These are phyloP conservation scores for Goffeauzyma gilvescens DNA, from an alignment of 768 basidiomycete species.

Conservation along the genomic window DNA sequence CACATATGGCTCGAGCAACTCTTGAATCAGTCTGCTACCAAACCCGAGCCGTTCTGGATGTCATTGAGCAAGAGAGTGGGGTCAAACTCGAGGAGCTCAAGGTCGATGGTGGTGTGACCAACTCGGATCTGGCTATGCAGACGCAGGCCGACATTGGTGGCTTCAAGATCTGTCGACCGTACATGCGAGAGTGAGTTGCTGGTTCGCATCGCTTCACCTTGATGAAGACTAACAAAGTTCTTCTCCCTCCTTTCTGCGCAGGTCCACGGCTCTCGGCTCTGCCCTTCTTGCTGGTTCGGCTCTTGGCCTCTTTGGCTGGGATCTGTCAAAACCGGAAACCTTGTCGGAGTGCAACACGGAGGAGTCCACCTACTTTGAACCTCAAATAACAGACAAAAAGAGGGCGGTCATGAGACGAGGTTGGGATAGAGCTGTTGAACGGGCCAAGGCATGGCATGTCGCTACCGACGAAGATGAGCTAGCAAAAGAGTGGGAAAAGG, in stretches of 20 bases:
- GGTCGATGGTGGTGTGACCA: slow-evolving; percentile 96
- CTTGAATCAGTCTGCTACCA: slow-evolving; percentile 93
- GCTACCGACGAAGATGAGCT: slow-evolving; percentile 30
- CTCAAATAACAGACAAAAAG: slow-evolving; percentile 39
- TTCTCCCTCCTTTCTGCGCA: slow-evolving; percentile 23
- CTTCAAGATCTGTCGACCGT: slow-evolving; percentile 73
- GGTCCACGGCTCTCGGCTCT: slow-evolving; percentile 86
- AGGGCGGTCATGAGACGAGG: slow-evolving; percentile 50
- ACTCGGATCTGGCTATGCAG: slow-evolving; percentile 54
- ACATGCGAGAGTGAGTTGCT: slow-evolving; percentile 75
- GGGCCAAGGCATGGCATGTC: slow-evolving; percentile 65
- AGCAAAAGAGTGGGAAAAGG: slow-evolving; percentile 22
- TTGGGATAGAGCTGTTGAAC: slow-evolving; percentile 77
- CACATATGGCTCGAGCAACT: slow-evolving; percentile 84
- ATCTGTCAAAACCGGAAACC: slow-evolving; percentile 63
- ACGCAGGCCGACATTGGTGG: slow-evolving; percentile 47
- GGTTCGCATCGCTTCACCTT: neutral
- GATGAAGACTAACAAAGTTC: neutral
- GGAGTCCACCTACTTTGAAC: slow-evolving; percentile 52
- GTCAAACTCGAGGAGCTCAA: slow-evolving; percentile 63
- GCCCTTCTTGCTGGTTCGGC: slow-evolving; percentile 84
- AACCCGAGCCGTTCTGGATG: slow-evolving; percentile 82
- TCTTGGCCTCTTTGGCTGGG: slow-evolving; percentile 76
- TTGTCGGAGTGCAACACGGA: slow-evolving; percentile 70
- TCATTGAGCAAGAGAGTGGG: slow-evolving; percentile 75